A percentile compares a stretch with the other conserved stretches of the same genome.
These are phyloP conservation scores for Mortierella alpina DNA, from an alignment of 192 early-diverging fungal genomes.

Conservation along the genomic window DNA sequence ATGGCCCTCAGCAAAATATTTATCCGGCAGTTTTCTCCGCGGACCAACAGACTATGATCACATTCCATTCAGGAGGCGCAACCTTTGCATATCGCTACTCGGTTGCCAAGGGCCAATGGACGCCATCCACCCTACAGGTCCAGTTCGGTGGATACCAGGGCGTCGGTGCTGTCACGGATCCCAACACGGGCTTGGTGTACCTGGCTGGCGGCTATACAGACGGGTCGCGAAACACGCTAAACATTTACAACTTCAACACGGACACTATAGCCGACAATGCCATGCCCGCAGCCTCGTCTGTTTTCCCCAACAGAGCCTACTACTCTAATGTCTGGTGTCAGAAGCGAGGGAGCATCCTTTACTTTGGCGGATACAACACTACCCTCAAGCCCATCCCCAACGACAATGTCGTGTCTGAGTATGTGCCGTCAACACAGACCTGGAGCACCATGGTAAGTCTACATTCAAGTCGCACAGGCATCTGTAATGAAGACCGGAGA, in stretches of 20 bases:
- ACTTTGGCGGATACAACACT: slow-evolving; percentile 40
- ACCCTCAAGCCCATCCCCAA: not conserved
- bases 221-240: slow-evolving; percentile 10
- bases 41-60: slow-evolving; percentile 34
- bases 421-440: slow-evolving; percentile 8
- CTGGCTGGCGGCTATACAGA: slow-evolving; percentile 25
- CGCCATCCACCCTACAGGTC: not conserved
- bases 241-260: slow-evolving; percentile 10
- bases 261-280: slow-evolving; percentile 5
- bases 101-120: slow-evolving; percentile 13
- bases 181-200: slow-evolving; percentile 27
- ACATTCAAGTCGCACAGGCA: not conserved
- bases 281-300: not conserved
- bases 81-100: slow-evolving; percentile 13
- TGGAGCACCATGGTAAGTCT: slow-evolving; percentile 31
- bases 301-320: slow-evolving; percentile 18
- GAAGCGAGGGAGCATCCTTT: slow-evolving; percentile 30
- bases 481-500: not conserved
- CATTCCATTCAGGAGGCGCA: slow-evolving; percentile 8
- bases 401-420: slow-evolving; percentile 24
- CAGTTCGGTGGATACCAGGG: slow-evolving; percentile 15
- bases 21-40: slow-evolving; percentile 29
- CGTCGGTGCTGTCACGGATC: slow-evolving; percentile 21
- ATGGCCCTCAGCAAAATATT: slow-evolving; percentile 19
- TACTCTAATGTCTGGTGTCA: slow-evolving; percentile 19